A percentile compares a stretch with the other conserved stretches of the same genome.
Evolutionary conservation across 805 yeast genomes (phyloP).

Genomic region (Barnettozyma pratensis): DNA sequence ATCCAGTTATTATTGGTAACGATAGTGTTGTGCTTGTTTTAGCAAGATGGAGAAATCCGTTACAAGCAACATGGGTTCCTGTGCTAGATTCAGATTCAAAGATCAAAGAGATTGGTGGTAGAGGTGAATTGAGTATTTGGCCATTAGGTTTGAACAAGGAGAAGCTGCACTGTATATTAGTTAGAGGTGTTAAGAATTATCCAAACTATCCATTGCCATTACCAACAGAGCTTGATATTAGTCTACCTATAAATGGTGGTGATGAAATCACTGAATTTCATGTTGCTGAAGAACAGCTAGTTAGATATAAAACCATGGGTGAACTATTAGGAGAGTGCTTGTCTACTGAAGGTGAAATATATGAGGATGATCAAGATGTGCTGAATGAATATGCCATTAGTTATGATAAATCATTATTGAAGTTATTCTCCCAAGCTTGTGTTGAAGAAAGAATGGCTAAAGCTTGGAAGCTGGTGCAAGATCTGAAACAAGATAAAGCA

Average conservation of each 20-base stretch:
- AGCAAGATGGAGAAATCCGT: slow-evolving; percentile 70
- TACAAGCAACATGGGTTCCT: slow-evolving; percentile 86
- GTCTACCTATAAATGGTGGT: slow-evolving; percentile 49
- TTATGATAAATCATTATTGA: slow-evolving; percentile 74
- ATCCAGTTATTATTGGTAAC: slow-evolving; percentile 82
- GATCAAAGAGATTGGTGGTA: slow-evolving; percentile 43
- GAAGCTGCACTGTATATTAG: slow-evolving; percentile 65
- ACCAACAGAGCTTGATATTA: slow-evolving; percentile 71
- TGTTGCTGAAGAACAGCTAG: slow-evolving; percentile 57
- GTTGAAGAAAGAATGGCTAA: slow-evolving; percentile 55
- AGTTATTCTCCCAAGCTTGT: slow-evolving; percentile 72
- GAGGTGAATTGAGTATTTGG: slow-evolving; percentile 70
- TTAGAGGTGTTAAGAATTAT: slow-evolving; percentile 57
- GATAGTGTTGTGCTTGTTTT: slow-evolving; percentile 69
- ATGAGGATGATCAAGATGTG: slow-evolving; percentile 46
- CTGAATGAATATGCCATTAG: slow-evolving; percentile 47
- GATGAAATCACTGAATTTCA: slow-evolving; percentile 10
- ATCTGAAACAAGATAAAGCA: slow-evolving; percentile 73
- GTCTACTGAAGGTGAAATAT: slow-evolving; percentile 36
- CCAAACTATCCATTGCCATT: slow-evolving; percentile 84
- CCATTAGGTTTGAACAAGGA: slow-evolving; percentile 77
- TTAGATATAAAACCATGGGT: slow-evolving; percentile 58
- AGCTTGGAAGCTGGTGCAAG: slow-evolving; percentile 64
- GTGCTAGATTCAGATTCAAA: slow-evolving; percentile 50
- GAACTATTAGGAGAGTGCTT: slow-evolving; percentile 55